Percentiles rank a stretch among this genome's conserved stretches.
These are phyloP conservation scores for Elsinoe ampelina DNA, from an alignment of 2,329 filamentous ascomycete genomes.

Conservation along the genomic window DNA sequence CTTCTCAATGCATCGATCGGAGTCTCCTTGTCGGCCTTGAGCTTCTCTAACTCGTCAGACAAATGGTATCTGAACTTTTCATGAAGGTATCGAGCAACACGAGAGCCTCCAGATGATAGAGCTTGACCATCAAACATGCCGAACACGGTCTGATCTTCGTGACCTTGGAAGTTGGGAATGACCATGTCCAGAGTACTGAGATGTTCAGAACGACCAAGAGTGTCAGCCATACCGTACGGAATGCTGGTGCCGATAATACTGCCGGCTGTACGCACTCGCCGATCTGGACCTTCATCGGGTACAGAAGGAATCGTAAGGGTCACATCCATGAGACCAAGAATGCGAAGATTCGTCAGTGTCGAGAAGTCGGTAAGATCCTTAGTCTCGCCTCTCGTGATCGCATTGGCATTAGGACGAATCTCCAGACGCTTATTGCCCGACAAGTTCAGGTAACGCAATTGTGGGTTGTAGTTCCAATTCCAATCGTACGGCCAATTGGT, in stretches of 20 bases:
- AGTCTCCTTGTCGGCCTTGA: slow-evolving; percentile 60
- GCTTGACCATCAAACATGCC: slow-evolving; percentile 95
- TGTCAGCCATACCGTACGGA: slow-evolving; percentile 96
- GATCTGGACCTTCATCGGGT: slow-evolving; percentile 89
- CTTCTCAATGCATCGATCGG: slow-evolving; percentile 75
- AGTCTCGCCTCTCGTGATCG: slow-evolving; percentile 46
- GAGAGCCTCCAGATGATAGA: slow-evolving; percentile 81
- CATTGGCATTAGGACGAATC: slow-evolving; percentile 60
- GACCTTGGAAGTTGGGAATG: slow-evolving; percentile 81
- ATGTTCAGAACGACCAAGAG: slow-evolving; percentile 84
- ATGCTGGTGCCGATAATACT: slow-evolving; percentile 73
- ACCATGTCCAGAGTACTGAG: slow-evolving; percentile 93
- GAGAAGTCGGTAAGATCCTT: slow-evolving; percentile 83
- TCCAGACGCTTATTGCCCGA: slow-evolving; percentile 95
- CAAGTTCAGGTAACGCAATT: slow-evolving; percentile 87
- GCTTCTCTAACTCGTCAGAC: slow-evolving; percentile 64
- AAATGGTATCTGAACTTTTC: slow-evolving; percentile 90
- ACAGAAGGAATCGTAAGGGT: slow-evolving; percentile 88
- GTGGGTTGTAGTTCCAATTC: slow-evolving; percentile 99
- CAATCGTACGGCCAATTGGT: slow-evolving; percentile 98
- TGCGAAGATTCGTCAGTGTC: slow-evolving; percentile 69
- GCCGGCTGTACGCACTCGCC: slow-evolving; percentile 93
- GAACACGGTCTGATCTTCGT: slow-evolving; percentile 79
- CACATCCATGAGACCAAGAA: slow-evolving; percentile 94
- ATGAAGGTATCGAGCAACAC: slow-evolving; percentile 91